Base-by-base conservation (phyloP, 2,329 filamentous ascomycete species). In the Westerdykella aurantiaca region DNA sequence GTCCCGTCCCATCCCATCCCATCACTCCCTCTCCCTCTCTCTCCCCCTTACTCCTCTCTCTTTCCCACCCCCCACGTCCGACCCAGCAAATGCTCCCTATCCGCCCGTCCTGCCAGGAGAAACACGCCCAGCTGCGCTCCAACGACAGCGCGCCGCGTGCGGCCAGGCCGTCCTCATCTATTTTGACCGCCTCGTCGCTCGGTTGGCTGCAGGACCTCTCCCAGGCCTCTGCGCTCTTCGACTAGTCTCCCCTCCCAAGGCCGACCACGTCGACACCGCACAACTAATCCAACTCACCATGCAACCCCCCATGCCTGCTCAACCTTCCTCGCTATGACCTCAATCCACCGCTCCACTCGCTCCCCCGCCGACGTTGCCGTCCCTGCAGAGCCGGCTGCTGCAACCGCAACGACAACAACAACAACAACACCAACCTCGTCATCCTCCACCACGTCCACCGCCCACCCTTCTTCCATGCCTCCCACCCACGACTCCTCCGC, bases 291-390 rank as follows among this genome's bases (percentile, higher is more conserved):
- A 18, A 16, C 33, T 12, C n/a, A 35, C 5, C 6, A 35, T 35
- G 33, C n/a, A 18, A 16, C 9, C n/a, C 33, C 33, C n/a, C 13
- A 14, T 13, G n/a, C 17, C 6, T 18, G 33, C 17, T 35, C 9
- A 35, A 14, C 16, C 33, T 18, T 35, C 33, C 10, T 35, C 33
- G 33, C 33, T 18, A 35, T 35, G 33, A 35, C 3, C 17, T 35
- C 33, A 9, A 35, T 3, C 33, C 6, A 66, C 50, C 50, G 53
- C 50, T 57, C 49, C 50, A 68, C 65, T 48, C 61, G 61, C 51
- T 67, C 64, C 52, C 52, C 68, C 39, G 63, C 61, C 34, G 67
- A 63, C 48, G 58, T 58, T 44, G 45, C 46, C 33, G 60, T 69
- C 60, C 64, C 62, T 43, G 61, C 61, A 43, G 68, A 69, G 54